These are phyloP conservation scores for Suillus tomentosus DNA, from an alignment of 768 basidiomycete genomes.

Conservation along the genomic window DNA sequence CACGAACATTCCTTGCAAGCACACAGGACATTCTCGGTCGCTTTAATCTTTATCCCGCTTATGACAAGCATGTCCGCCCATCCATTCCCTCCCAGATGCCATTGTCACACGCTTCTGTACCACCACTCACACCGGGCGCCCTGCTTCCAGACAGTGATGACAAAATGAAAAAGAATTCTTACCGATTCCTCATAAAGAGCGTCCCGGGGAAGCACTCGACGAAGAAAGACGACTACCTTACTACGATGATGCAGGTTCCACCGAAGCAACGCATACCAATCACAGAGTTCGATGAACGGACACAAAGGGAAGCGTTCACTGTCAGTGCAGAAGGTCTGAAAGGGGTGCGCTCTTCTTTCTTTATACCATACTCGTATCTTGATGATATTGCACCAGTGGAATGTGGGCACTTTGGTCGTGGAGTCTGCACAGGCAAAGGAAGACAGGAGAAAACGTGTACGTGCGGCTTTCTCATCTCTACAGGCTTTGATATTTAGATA, in stretches of 20 bases:
- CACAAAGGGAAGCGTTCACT: slow-evolving; percentile 72
- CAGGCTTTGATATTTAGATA: slow-evolving; percentile 17
- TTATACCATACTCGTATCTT: slow-evolving; percentile 15
- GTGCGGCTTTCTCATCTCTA: slow-evolving; percentile 30
- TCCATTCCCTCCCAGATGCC: slow-evolving; percentile 34
- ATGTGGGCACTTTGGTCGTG: slow-evolving; percentile 55
- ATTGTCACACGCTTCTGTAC: slow-evolving; percentile 33
- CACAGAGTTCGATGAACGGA: slow-evolving; percentile 60
- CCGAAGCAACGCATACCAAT: slow-evolving; percentile 72
- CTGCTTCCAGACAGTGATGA: slow-evolving; percentile 59
- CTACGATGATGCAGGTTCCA: slow-evolving; percentile 63
- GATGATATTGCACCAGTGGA: slow-evolving; percentile 54
- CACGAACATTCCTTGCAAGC: slow-evolving; percentile 55
- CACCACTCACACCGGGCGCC: slow-evolving; percentile 44
- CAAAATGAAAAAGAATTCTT: slow-evolving; percentile 75
- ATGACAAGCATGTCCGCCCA: slow-evolving; percentile 80
- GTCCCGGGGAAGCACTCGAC: slow-evolving; percentile 79
- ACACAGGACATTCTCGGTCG: slow-evolving; percentile 79
- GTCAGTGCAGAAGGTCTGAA: slow-evolving; percentile 74
- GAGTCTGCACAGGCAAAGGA: slow-evolving; percentile 77
- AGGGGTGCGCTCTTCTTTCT: slow-evolving; percentile 52
- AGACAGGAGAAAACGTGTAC: slow-evolving; percentile 74
- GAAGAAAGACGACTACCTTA: slow-evolving; percentile 78
- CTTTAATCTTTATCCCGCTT: slow-evolving; percentile 71
- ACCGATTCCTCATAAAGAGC: slow-evolving; percentile 75